Conservation (phyloP, 192 early-diverging fungal genomes). For the Coemansia sp. region DNA sequence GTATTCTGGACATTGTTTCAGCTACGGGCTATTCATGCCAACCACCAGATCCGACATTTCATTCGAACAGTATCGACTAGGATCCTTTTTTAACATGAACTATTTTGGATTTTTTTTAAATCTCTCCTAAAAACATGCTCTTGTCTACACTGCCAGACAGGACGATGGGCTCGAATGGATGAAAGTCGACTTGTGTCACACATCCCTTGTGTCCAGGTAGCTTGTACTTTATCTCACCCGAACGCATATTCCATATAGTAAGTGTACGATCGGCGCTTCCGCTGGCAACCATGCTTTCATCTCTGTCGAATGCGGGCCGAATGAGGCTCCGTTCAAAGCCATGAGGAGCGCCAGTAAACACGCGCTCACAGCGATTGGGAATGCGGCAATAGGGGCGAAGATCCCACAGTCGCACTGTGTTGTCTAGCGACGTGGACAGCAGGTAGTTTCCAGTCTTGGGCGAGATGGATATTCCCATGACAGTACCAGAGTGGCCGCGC, state of each 20-base stretch:
- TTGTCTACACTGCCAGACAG: conserved; percentile 85
- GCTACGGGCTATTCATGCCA: not conserved
- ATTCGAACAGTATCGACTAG: not conserved
- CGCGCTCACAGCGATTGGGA: conserved; percentile 72
- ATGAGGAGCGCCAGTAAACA: conserved; percentile 86
- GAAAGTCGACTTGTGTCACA: conserved; percentile 93
- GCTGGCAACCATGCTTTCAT: conserved; percentile 80
- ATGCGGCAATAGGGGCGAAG: conserved; percentile 78
- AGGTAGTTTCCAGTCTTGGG: conserved; percentile 81
- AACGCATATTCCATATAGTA: conserved; percentile 84
- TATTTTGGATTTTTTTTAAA: conserved; percentile 19
- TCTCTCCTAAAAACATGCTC: conserved; percentile 86
- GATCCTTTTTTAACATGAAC: not conserved
- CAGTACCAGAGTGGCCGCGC: conserved; percentile 84
- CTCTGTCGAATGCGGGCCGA: conserved; percentile 84
- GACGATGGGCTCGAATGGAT: conserved; percentile 84
- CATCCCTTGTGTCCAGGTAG: conserved; percentile 93
- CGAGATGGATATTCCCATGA: conserved; percentile 81
- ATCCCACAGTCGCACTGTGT: conserved; percentile 95
- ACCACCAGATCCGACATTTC: not conserved
- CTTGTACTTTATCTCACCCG: conserved; percentile 86
- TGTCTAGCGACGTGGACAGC: conserved; percentile 90
- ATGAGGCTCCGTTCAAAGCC: conserved; percentile 95
- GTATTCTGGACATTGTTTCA: too few species aligned
- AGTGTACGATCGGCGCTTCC: conserved; percentile 88